Evolutionary conservation across 768 basidiomycete species (phyloP), one percentile per base, ranked within the genome.

Genomic region (Boletus patriciae): DNA sequence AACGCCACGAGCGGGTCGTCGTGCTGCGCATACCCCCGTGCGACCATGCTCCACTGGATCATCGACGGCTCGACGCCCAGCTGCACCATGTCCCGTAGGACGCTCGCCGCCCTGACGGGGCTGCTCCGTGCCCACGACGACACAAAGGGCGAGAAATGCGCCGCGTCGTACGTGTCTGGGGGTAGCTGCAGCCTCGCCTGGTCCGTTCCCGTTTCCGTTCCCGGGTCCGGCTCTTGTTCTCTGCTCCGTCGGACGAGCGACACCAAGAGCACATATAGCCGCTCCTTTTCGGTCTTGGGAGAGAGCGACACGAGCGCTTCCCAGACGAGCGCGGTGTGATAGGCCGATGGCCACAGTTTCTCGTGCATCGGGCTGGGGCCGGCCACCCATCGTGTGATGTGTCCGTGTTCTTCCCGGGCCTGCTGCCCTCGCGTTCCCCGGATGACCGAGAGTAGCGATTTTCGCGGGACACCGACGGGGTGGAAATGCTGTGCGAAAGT

Each of bases 121-220:
- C 57, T 60, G 4, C 64, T 49, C 6, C 60, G 52, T 49, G 75
- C 74, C 61, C 83, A 71, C 19, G 66, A 67, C 36, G 71, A 66
- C 40, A 87, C 68, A 65, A 88, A 88, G 0, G 83, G 77, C 1
- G 76, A 80, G 64, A 88, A 89, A 58, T 75, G 73, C 36, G 70
- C 62, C 33, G 66, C 60, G 58, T 73, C 76, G 70, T 70, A 59
- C 18, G 74, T 59, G 23, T 71, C 64, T 0, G 62, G 69, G 31
- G 63, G 58, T 21, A 74, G 54, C 12, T 66, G 52, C 34, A 70
- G 49, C 13, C 37, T n/a, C 7, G 37, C n/a, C 9, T 3, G 34
- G 16, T 38, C 54, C 3, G 27, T 7, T 13, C 29, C 23, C 11
- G 2, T 25, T 25, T 4, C 25, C 25, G 25, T 25, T 25, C 4